These are phyloP conservation scores for Bolboschoenoplectus hybrid DNA, from an alignment of 202 grass and related monocot genomes.

Conservation along the genomic window DNA sequence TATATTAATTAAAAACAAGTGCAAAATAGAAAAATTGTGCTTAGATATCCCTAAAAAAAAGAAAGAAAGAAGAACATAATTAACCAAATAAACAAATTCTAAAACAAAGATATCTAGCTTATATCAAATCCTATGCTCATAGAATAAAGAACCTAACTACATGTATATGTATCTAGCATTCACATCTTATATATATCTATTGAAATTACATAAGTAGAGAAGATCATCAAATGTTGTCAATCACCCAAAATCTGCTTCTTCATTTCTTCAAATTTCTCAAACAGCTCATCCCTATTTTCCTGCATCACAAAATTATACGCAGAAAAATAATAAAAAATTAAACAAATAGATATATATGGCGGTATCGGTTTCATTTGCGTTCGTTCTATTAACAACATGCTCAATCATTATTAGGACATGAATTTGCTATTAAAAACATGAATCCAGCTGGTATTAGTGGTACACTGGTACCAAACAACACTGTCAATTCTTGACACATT, in stretches of 20 bases:
- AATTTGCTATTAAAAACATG: not conserved
- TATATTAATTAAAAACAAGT: too few relatives aligned
- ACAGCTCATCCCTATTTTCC: conserved; percentile 69
- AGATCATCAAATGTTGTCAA: not conserved
- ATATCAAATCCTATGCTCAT: not conserved
- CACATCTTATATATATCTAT: not conserved
- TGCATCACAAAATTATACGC: conserved; percentile 44
- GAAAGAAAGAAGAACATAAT: not conserved
- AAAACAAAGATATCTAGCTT: not conserved
- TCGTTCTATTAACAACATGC: not conserved
- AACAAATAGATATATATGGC: not conserved
- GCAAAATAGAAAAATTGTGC: not conserved
- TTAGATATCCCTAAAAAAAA: not conserved
- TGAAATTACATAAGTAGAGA: not conserved
- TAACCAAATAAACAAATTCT: not conserved
- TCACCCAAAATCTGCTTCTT: conserved; percentile 59
- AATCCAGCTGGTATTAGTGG: not conserved
- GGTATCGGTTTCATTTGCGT: not conserved
- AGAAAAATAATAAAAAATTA: conserved; percentile 14
- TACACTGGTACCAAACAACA: not conserved
- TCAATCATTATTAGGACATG: not conserved
- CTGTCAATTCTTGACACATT: too few relatives aligned
- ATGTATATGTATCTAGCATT: not conserved
- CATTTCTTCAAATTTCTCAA: conserved; percentile 57
- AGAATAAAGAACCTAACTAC: not conserved